Percentiles rank a stretch among this genome's conserved stretches.
phyloP scores from a whole-genome alignment of 208 protist species.

The Trypanosoma cruzi region DNA sequence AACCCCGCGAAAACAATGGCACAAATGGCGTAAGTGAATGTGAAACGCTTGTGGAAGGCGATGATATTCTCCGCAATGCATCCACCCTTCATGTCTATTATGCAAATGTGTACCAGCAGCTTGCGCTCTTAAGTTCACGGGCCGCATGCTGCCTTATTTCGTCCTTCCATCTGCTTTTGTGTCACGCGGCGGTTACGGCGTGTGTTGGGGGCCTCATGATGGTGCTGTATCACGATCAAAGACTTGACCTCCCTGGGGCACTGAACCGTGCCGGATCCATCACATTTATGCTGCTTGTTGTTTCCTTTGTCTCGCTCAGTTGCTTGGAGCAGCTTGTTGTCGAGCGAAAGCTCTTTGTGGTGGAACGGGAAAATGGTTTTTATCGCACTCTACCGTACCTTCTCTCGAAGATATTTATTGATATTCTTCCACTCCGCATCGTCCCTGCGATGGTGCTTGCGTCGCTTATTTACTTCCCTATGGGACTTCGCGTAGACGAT shows the following conservation, averaged over 20 bases:
- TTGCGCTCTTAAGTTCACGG: conserved; percentile 72
- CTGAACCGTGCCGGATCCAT: conserved; percentile 89
- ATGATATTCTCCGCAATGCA: conserved; percentile 51
- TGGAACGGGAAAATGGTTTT: conserved; percentile 90
- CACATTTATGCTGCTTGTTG: conserved; percentile 86
- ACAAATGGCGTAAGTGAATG: background rate
- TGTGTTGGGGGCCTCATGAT: conserved; percentile 78
- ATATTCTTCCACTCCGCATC: conserved; percentile 88
- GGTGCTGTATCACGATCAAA: conserved; percentile 79
- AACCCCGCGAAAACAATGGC: background rate
- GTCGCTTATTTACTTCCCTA: conserved; percentile 90
- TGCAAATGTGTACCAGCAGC: conserved; percentile 86
- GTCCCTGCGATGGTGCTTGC: conserved; percentile 84
- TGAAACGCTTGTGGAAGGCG: conserved; percentile 18
- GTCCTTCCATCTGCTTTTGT: conserved; percentile 82
- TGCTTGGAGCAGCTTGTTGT: conserved; percentile 85
- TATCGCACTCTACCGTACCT: conserved; percentile 90
- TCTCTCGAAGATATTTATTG: conserved; percentile 88
- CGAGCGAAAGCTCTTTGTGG: conserved; percentile 87
- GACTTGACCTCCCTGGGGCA: conserved; percentile 78
- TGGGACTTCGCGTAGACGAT: conserved; percentile 86
- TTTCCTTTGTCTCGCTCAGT: conserved; percentile 88
- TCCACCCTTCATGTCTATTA: conserved; percentile 73
- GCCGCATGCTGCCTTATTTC: conserved; percentile 61
- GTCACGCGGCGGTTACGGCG: conserved; percentile 79